phyloP scores from a whole-genome alignment of 2,329 filamentous ascomycete species.

The Escovopsis sp. region DNA sequence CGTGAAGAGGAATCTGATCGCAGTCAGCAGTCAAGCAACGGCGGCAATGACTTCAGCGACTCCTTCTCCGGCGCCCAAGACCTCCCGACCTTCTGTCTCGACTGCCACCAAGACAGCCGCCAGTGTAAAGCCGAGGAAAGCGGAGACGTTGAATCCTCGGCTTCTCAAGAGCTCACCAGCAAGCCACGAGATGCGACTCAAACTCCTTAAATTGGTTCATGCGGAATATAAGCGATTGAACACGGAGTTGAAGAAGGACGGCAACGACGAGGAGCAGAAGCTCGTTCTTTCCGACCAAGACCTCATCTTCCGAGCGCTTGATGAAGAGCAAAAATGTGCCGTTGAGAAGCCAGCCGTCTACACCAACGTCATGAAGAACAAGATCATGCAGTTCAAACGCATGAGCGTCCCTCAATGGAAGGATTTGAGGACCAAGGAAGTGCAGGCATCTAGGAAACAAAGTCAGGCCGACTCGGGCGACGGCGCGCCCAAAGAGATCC shows the following conservation, averaged over 20 bases:
- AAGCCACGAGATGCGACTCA: conserved; percentile 39
- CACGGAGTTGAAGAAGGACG: conserved; percentile 38
- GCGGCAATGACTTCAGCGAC: conserved; percentile 5
- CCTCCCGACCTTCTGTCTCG: neutral
- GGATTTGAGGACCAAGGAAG: conserved; percentile 35
- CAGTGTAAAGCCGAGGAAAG: conserved; percentile 12
- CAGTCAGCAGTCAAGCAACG: conserved; percentile 4
- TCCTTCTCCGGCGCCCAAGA: conserved; percentile 4
- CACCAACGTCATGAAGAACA: conserved; percentile 68
- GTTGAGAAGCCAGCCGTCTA: conserved; percentile 58
- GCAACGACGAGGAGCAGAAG: conserved; percentile 30
- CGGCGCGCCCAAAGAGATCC: conserved; percentile 34
- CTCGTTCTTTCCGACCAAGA: conserved; percentile 49
- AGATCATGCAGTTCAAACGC: conserved; percentile 59
- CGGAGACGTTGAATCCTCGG: conserved; percentile 52
- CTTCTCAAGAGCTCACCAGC: conserved; percentile 44
- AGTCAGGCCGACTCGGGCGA: conserved; percentile 18
- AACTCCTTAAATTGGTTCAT: conserved; percentile 49
- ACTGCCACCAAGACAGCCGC: conserved; percentile 7
- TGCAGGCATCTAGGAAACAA: conserved; percentile 17
- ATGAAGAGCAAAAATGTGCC: conserved; percentile 67
- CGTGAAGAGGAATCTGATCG: conserved; percentile 13
- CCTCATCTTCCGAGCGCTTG: conserved; percentile 52
- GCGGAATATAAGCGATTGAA: conserved; percentile 54
- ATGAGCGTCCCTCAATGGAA: conserved; percentile 63